A percentile compares a stretch with the other conserved stretches of the same genome.
Evolutionary conservation across 352 stramenopile species (phyloP).

Genomic region (Achlya hypogyna): DNA sequence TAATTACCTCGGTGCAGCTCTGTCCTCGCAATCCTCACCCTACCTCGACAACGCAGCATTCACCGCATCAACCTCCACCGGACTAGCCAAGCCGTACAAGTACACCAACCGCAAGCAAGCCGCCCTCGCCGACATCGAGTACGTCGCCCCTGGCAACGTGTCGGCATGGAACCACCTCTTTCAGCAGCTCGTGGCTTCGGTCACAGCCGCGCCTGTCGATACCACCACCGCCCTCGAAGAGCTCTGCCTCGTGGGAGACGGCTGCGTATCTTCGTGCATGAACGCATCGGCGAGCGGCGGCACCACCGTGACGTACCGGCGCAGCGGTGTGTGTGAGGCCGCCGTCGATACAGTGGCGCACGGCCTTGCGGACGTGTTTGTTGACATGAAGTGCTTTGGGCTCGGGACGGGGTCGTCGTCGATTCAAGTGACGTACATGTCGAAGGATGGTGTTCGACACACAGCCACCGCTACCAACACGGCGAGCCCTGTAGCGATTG

Average conservation of each 20-base stretch:
- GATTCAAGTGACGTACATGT: not conserved
- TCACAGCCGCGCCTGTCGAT: not conserved
- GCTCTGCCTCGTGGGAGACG: not conserved
- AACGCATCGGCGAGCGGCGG: not conserved
- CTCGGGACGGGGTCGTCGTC: not conserved
- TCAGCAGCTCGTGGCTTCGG: not conserved
- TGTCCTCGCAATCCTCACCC: not conserved
- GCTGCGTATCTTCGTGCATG: not conserved
- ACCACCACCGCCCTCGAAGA: not conserved
- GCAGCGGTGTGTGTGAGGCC: not conserved
- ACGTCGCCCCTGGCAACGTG: not conserved
- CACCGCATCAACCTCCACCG: not conserved
- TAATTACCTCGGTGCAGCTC: not conserved
- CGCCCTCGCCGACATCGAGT: not conserved
- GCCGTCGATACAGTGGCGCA: not conserved
- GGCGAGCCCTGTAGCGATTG: not conserved
- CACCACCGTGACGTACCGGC: not conserved
- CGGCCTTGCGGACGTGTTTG: not conserved
- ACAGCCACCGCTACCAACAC: not conserved
- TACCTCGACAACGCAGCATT: not conserved
- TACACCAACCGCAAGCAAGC: not conserved
- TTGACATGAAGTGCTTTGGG: constrained; percentile 9
- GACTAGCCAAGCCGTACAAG: not conserved
- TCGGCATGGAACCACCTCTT: not conserved
- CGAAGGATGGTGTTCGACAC: not conserved